These are phyloP conservation scores for Lepidium aucheri DNA, from an alignment of 345 rosid species.

Conservation along the genomic window DNA sequence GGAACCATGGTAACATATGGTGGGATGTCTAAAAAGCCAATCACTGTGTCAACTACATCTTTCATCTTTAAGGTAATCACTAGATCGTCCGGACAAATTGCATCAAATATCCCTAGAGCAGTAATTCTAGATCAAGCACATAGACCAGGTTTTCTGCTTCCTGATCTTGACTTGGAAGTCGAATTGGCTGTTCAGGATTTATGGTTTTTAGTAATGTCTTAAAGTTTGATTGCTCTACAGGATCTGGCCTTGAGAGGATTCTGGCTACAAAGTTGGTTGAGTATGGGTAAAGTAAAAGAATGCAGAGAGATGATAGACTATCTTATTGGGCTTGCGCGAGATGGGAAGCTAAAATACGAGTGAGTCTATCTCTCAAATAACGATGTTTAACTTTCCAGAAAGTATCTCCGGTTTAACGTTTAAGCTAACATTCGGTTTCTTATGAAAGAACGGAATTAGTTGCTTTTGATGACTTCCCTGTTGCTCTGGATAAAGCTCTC, in stretches of 20 bases:
- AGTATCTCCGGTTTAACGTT: background rate
- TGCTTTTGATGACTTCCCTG: slow-evolving; percentile 55
- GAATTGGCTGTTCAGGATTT: background rate
- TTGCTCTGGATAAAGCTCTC: slow-evolving; percentile 57
- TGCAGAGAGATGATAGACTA: slow-evolving; percentile 67
- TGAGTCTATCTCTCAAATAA: slow-evolving; percentile 21
- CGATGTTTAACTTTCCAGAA: background rate
- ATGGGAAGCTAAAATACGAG: slow-evolving; percentile 78
- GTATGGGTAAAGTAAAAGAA: slow-evolving; percentile 49
- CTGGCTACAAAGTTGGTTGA: slow-evolving; percentile 82
- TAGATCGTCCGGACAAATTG: background rate
- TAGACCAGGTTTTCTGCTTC: background rate
- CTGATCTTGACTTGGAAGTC: background rate
- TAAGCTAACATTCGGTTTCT: background rate
- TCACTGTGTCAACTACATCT: slow-evolving; percentile 66
- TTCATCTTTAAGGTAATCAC: slow-evolving; percentile 66
- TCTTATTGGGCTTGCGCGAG: slow-evolving; percentile 50
- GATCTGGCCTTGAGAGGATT: slow-evolving; percentile 85
- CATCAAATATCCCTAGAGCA: background rate
- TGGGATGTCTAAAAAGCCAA: slow-evolving; percentile 87
- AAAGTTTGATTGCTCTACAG: slow-evolving; percentile 28
- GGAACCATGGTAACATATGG: slow-evolving; percentile 97
- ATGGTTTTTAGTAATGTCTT: background rate
- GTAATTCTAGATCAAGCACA: background rate
- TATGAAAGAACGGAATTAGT: slow-evolving; percentile 61